Conservation (phyloP, 495 filamentous ascomycete species). For the Elasticomyces elasticus region DNA sequence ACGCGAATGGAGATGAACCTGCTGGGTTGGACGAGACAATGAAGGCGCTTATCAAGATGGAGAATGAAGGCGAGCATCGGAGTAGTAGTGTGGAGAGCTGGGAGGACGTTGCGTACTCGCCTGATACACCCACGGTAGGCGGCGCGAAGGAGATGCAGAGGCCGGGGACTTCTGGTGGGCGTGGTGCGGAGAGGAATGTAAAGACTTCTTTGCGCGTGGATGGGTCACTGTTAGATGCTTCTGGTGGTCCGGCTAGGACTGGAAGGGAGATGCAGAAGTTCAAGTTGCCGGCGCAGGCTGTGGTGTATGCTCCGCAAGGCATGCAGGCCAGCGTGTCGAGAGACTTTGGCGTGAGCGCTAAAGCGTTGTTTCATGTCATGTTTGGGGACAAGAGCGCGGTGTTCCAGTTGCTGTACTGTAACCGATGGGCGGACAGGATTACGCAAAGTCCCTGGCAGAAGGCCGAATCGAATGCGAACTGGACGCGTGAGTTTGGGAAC, state of each 20-base stretch:
- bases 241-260: constrained; percentile 26
- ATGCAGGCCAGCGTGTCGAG: constrained; percentile 66
- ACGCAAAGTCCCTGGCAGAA: constrained; percentile 80
- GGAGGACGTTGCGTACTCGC: constrained; percentile 67
- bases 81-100: constrained; percentile 80
- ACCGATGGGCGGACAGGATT: constrained; percentile 64
- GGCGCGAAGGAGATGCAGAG: constrained; percentile 14
- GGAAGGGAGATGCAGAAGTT: constrained; percentile 55
- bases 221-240: constrained; percentile 38
- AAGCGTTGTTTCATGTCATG: constrained; percentile 88
- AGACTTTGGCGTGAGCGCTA: constrained; percentile 76
- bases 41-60: constrained; percentile 56
- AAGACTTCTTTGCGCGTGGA: constrained; percentile 54
- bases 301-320: constrained; percentile 67
- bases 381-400: constrained; percentile 93
- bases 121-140: constrained; percentile 17
- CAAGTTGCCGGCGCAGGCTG: constrained; percentile 71
- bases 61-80: constrained; percentile 49
- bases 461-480: constrained; percentile 38
- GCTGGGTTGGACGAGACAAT: constrained; percentile 54
- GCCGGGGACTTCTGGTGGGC: constrained; percentile 17
- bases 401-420: constrained; percentile 83
- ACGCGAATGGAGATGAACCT: constrained; percentile 55
- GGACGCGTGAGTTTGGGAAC: constrained; percentile 9
- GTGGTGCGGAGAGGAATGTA: constrained; percentile 45